phyloP scores from a whole-genome alignment of 169 alveolate species.

The Plasmodium yoelii region DNA sequence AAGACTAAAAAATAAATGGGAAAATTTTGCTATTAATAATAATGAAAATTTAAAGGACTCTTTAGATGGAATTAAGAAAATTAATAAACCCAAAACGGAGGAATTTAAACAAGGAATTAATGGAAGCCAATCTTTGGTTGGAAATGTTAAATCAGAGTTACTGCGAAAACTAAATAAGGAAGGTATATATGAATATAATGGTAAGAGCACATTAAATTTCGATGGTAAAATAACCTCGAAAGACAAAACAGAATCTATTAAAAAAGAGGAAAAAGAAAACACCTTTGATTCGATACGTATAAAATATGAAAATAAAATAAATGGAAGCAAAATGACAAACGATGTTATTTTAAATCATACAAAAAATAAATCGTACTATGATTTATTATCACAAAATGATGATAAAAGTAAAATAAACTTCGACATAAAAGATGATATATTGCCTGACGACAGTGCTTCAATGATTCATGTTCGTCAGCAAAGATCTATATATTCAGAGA shows the following conservation, averaged over 20 bases:
- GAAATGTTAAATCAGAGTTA: slow-evolving; percentile 42
- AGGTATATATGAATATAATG: not conserved
- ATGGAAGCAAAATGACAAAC: not conserved
- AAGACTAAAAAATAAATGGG: slow-evolving; percentile 47
- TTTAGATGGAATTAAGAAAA: not conserved
- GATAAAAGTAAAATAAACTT: slow-evolving; percentile 6
- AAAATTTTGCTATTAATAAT: slow-evolving; percentile 16
- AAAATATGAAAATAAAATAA: too few relatives aligned
- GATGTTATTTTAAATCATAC: not conserved
- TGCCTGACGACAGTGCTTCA: slow-evolving; percentile 74
- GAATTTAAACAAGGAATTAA: not conserved
- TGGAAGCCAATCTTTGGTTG: slow-evolving; percentile 22
- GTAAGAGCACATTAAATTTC: too few relatives aligned
- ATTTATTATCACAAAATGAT: not conserved
- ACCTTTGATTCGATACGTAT: not conserved
- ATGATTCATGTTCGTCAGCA: slow-evolving; percentile 45
- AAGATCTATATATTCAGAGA: slow-evolving; percentile 19
- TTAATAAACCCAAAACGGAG: slow-evolving; percentile 10
- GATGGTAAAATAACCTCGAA: too few relatives aligned
- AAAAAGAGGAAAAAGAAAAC: not conserved
- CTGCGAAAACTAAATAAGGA: not conserved
- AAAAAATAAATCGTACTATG: slow-evolving; percentile 6
- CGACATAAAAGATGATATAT: slow-evolving; percentile 53
- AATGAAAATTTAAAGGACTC: not conserved
- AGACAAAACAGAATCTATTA: not conserved